Percentiles rank a stretch among this genome's conserved stretches.
These are phyloP conservation scores for Santalum album DNA, from an alignment of 164 flowering plant genomes.

Conservation along the genomic window DNA sequence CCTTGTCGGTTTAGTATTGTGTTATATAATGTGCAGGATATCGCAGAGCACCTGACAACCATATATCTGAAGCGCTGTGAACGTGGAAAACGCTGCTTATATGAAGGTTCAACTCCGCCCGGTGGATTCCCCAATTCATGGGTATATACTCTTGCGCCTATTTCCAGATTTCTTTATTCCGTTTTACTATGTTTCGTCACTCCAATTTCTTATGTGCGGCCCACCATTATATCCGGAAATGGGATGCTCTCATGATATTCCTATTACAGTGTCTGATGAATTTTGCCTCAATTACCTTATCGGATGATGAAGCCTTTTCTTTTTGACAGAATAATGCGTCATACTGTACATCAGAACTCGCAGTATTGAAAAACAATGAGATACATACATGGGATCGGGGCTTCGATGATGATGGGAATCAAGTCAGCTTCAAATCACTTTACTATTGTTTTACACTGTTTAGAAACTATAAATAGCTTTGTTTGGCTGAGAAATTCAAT, in stretches of 20 bases:
- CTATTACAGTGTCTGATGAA: no score
- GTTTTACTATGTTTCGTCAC: not conserved
- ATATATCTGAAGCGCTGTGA: constrained; percentile 79
- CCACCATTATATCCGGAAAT: not conserved
- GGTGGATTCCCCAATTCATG: constrained; percentile 93
- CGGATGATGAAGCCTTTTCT: constrained; percentile 1
- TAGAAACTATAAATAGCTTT: not conserved
- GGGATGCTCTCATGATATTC: no score
- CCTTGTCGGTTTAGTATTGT: no score
- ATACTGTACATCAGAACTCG: constrained; percentile 75
- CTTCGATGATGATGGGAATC: constrained; percentile 79
- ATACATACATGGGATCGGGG: constrained; percentile 91
- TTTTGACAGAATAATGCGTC: constrained; percentile 71
- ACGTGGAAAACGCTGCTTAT: constrained; percentile 89
- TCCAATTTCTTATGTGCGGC: not conserved
- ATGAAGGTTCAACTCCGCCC: constrained; percentile 92
- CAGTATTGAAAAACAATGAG: constrained; percentile 71
- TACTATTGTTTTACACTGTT: not conserved
- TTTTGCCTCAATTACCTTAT: no score
- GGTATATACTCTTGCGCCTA: constrained; percentile 41
- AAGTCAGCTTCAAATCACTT: constrained; percentile 40
- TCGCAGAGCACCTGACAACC: constrained; percentile 87
- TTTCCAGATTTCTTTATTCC: not conserved
- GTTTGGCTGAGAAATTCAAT: not conserved
- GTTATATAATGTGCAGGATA: constrained; percentile 42